Evolutionary conservation across 495 filamentous ascomycete species (phyloP), one percentile per base, ranked within the genome.

Genomic region (Talaromyces trachyspermus): DNA sequence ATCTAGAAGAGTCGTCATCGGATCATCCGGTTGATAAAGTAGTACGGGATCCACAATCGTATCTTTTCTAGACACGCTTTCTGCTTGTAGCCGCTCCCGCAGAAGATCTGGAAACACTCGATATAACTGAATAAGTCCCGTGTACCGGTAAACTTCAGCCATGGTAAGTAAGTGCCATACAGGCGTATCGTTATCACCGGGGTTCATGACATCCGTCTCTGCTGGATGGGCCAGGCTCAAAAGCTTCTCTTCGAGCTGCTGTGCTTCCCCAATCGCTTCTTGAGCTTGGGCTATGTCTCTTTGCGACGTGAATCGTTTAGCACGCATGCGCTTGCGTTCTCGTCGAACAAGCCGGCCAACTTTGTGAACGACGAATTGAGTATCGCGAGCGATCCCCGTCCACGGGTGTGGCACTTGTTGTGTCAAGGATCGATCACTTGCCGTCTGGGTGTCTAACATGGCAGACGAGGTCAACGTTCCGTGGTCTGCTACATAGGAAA

Each of bases 141-240:
- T 71, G 36, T 74, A 76, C 15, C 75, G 70, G 50, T 77, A 78
- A 2, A 71, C 72, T 51, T 80, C 77, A 9, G 75, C 75, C 52
- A 80, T 72, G n/a, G 68, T 66, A 36, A 79, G 61, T 11, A 79
- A 71, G 47, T 80, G 74, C 62, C 72, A 70, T 25, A 77, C 72
- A 8, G 75, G 70, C 0, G 77, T 80, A 41, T 76, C 71, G 50
- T 72, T 68, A 42, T 80, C 77, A 7, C 73, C 75, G 12, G 75
- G 69, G 19, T 71, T 70, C 48, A 76, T 61, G 5, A 80, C 69
- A 39, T 71, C 74, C 5, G 72, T 62, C 48, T 69, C 68, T 3
- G 61, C 50, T 0, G 76, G 77, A 46, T 71, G 71, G 12, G 71
- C 67, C 5, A 77, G 66, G 3, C 48, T 61, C 0, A 79, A 55